Evolutionary conservation across 306 rosid genomes (phyloP).

Genomic region (Ormosia semicastrata): DNA sequence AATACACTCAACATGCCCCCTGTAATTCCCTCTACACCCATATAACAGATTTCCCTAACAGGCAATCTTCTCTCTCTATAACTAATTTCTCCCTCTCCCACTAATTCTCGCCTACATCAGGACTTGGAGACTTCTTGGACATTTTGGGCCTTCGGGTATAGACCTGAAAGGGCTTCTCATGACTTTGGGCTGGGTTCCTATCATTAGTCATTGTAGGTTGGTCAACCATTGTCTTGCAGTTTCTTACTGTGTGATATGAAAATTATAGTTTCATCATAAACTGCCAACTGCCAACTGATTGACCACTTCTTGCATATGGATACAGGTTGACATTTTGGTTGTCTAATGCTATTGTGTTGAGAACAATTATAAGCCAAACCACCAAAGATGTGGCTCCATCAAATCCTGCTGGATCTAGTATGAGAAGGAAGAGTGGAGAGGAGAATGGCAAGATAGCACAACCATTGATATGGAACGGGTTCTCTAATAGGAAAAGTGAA

Average conservation of each 20-base stretch:
- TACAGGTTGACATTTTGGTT: constrained; percentile 91
- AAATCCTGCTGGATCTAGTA: constrained; percentile 38
- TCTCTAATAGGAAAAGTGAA: constrained; percentile 52
- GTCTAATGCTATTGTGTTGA: constrained; percentile 76
- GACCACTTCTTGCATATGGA: constrained; percentile 23
- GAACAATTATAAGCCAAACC: constrained; percentile 71
- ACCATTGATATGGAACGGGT: constrained; percentile 62
- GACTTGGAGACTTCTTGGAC: too few species aligned
- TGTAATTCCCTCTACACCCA: too few species aligned
- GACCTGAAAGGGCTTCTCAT: too few species aligned
- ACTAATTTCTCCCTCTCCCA: too few species aligned
- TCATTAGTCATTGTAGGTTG: constrained; percentile 14
- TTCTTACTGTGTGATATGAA: constrained; percentile 25
- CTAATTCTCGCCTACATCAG: too few species aligned
- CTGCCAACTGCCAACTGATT: constrained; percentile 12
- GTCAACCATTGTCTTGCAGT: constrained; percentile 8
- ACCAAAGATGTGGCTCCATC: constrained; percentile 32
- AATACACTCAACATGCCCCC: too few species aligned
- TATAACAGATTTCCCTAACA: too few species aligned
- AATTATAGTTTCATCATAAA: constrained; percentile 16
- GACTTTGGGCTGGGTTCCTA: too few species aligned
- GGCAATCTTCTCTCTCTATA: too few species aligned
- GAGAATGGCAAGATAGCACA: constrained; percentile 43
- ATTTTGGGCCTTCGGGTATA: too few species aligned
- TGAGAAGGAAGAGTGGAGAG: constrained; percentile 51